Evolutionary conservation across 805 yeast genomes (phyloP).

Genomic region (Cyberlindnera bimundalis): DNA sequence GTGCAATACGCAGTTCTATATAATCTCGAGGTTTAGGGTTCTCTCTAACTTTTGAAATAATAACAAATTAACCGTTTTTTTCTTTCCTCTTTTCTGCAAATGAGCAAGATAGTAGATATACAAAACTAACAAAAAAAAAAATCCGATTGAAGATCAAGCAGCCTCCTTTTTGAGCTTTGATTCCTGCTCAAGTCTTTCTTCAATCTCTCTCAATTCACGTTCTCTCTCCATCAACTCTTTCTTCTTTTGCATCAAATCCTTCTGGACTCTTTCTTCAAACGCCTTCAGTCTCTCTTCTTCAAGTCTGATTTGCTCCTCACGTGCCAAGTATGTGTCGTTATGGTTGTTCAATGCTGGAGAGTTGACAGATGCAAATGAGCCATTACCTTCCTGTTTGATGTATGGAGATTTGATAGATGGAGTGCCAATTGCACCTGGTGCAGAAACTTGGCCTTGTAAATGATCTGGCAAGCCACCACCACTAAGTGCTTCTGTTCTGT

Average conservation of each 20-base stretch:
- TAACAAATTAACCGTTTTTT: background rate
- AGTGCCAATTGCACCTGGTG: conserved; percentile 3
- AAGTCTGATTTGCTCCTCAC: conserved; percentile 84
- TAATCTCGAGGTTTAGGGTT: too few species aligned
- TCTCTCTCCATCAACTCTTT: conserved; percentile 83
- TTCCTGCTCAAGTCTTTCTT: conserved; percentile 60
- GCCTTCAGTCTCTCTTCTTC: conserved; percentile 87
- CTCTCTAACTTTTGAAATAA: too few species aligned
- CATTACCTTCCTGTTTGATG: conserved; percentile 23
- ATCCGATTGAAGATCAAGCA: background rate
- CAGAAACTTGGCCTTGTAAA: conserved; percentile 29
- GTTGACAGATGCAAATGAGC: conserved; percentile 12
- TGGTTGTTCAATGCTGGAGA: conserved; percentile 21
- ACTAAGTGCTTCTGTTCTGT: conserved; percentile 82
- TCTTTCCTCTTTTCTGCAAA: too few species aligned
- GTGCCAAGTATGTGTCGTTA: conserved; percentile 48
- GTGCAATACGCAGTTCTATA: too few species aligned
- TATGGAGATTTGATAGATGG: conserved; percentile 23
- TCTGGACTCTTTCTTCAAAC: conserved; percentile 86
- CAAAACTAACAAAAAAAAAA: background rate
- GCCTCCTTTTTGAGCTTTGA: conserved; percentile 33
- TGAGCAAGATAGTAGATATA: too few species aligned
- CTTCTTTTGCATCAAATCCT: conserved; percentile 75
- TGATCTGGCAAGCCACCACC: conserved; percentile 43
- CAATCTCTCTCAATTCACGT: conserved; percentile 79